Conservation (phyloP, 805 yeast species). For the Ogataea neopini region DNA sequence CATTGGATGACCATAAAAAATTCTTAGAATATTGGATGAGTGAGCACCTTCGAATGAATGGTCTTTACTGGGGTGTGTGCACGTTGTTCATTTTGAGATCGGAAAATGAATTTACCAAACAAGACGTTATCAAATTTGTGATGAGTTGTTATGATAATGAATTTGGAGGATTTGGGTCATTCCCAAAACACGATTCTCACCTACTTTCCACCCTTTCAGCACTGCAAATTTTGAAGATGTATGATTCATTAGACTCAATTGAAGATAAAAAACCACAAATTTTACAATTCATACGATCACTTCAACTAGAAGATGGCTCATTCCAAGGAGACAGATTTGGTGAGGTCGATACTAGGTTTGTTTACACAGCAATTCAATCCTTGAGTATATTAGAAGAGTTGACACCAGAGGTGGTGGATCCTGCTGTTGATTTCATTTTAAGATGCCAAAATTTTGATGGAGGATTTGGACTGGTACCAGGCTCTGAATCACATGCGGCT, state of each 20-base stretch:
- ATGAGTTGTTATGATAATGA: conserved; percentile 57
- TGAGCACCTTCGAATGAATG: conserved; percentile 88
- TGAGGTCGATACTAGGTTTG: conserved; percentile 90
- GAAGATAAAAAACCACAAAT: conserved; percentile 30
- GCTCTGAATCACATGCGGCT: conserved; percentile 94
- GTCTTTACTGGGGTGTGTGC: conserved; percentile 92
- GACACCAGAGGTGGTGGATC: conserved; percentile 45
- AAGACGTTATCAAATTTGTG: conserved; percentile 69
- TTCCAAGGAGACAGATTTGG: conserved; percentile 91
- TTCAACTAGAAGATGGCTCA: conserved; percentile 66
- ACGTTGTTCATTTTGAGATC: conserved; percentile 65
- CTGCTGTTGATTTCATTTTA: conserved; percentile 65
- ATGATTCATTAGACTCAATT: conserved; percentile 52
- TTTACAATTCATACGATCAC: conserved; percentile 40
- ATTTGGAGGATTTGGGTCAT: conserved; percentile 86
- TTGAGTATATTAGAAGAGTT: conserved; percentile 69
- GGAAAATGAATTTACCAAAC: conserved; percentile 55
- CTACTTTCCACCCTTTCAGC: conserved; percentile 83
- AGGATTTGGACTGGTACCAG: conserved; percentile 91
- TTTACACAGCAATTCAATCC: conserved; percentile 76
- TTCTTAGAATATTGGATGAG: conserved; percentile 82
- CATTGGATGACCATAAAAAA: conserved; percentile 54
- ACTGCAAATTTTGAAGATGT: conserved; percentile 72
- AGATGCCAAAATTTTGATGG: conserved; percentile 91
- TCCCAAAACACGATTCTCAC: conserved; percentile 88